These are phyloP conservation scores for Plenodomus biglobosus DNA, from an alignment of 2,329 filamentous ascomycete genomes.

Conservation along the genomic window DNA sequence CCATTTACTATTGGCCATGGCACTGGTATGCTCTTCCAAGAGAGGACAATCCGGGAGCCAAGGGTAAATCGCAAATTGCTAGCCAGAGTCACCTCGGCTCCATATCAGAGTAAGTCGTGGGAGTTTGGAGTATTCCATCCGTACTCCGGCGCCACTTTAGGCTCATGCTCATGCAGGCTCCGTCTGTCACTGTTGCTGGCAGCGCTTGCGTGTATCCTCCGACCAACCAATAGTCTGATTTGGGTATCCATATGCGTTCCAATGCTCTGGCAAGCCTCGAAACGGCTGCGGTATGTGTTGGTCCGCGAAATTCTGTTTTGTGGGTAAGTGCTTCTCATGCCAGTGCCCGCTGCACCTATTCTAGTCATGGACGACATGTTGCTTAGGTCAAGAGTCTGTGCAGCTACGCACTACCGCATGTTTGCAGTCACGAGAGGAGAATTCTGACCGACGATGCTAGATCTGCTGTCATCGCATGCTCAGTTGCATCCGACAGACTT, in stretches of 20 bases:
- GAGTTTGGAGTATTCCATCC: constrained; percentile 5
- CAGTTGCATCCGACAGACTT: constrained; percentile 67
- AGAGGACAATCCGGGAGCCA: constrained; percentile 18
- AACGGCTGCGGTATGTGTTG: constrained; percentile 54
- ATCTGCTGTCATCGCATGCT: constrained; percentile 63
- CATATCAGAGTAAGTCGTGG: constrained; percentile 28
- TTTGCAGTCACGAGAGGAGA: constrained; percentile 13
- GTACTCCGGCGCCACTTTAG: constrained; percentile 12
- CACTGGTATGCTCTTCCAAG: constrained; percentile 50
- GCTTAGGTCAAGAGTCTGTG: constrained; percentile 8
- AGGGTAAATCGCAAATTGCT: constrained; percentile 37
- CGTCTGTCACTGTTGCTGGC: constrained; percentile 69
- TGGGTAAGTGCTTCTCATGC: constrained; percentile 41
- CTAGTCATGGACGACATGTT: constrained; percentile 1
- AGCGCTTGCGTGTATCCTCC: constrained; percentile 78
- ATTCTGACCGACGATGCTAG: constrained; percentile 40
- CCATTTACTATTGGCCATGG: constrained; percentile 88
- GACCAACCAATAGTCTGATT: constrained; percentile 86
- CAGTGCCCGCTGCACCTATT: constrained; percentile 15
- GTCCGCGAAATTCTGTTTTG: constrained; percentile 66
- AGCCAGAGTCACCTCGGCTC: constrained; percentile 37
- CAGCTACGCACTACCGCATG: constrained; percentile 8
- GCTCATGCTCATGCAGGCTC: constrained; percentile 37
- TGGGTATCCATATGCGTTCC: constrained; percentile 70
- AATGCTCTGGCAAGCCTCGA: constrained; percentile 51